Percentiles rank a stretch among this genome's conserved stretches.
Evolutionary conservation across 495 filamentous ascomycete genomes (phyloP).

Genomic region (Cryomyces antarcticus): DNA sequence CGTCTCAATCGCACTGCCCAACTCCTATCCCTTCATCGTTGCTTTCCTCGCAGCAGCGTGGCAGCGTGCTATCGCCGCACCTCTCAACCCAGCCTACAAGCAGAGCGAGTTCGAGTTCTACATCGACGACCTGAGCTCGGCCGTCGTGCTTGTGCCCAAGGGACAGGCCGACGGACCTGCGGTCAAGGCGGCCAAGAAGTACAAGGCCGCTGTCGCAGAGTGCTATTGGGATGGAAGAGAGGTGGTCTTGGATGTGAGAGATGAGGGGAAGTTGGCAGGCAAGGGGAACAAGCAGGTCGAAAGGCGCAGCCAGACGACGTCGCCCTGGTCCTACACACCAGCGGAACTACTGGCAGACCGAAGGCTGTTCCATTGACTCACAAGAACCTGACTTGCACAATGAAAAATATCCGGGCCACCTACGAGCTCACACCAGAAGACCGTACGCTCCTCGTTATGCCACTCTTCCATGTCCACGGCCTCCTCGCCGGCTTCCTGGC

Average conservation of each 20-base stretch:
- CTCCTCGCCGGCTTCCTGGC: conserved; percentile 61
- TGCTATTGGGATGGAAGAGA: conserved; percentile 52
- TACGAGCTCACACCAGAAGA: conserved; percentile 47
- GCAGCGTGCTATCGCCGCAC: conserved; percentile 63
- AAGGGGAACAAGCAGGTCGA: conserved; percentile 27
- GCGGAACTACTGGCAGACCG: conserved; percentile 63
- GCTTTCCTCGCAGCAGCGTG: conserved; percentile 51
- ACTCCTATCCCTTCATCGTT: conserved; percentile 7
- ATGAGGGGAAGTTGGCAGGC: conserved; percentile 42
- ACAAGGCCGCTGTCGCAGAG: conserved; percentile 60
- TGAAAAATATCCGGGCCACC: conserved; percentile 56
- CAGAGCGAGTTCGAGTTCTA: conserved; percentile 80
- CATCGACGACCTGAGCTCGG: conserved; percentile 62
- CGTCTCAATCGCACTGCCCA: conserved; percentile 11
- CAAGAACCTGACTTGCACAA: conserved; percentile 53
- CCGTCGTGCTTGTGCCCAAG: conserved; percentile 47
- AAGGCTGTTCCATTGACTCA: conserved; percentile 72
- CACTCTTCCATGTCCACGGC: conserved; percentile 76
- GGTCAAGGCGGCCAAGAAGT: conserved; percentile 52
- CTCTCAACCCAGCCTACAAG: conserved; percentile 67
- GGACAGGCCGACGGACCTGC: conserved; percentile 40
- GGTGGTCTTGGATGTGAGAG: conserved; percentile 56
- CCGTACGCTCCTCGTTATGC: conserved; percentile 76
- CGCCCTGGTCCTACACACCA: conserved; percentile 49
- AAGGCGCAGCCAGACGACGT: conserved; percentile 31